Conservation (phyloP, 768 basidiomycete species). For the Russula compacta region DNA sequence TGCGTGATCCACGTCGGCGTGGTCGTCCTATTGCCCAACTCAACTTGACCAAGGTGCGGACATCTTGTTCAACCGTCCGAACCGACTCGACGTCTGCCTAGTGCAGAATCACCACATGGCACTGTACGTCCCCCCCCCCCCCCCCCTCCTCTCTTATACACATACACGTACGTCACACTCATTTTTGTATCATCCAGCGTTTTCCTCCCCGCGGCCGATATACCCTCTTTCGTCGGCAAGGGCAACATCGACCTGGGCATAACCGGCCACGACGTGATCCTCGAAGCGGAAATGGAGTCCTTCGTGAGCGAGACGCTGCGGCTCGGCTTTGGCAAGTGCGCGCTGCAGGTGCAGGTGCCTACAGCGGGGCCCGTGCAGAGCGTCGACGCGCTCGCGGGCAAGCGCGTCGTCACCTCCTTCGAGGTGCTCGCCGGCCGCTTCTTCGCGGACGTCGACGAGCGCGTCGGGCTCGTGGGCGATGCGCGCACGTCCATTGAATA, state of each 20-base stretch:
- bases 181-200: constrained; percentile 42
- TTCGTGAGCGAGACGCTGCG: constrained; percentile 72
- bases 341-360: constrained; percentile 85
- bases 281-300: constrained; percentile 76
- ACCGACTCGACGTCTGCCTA: constrained; percentile 88
- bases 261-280: constrained; percentile 95
- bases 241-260: constrained; percentile 96
- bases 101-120: constrained; percentile 90
- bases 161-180: neutral
- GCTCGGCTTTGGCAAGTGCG: constrained; percentile 89
- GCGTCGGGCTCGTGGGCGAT: constrained; percentile 41
- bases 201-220: constrained; percentile 94
- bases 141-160: neutral
- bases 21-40: neutral
- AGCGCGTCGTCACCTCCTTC: constrained; percentile 91
- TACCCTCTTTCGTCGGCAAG: constrained; percentile 97
- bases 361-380: constrained; percentile 59
- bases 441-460: constrained; percentile 59
- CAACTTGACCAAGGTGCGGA: constrained; percentile 65
- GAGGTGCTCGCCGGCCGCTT: constrained; percentile 78
- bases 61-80: constrained; percentile 83
- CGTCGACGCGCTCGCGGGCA: constrained; percentile 77
- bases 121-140: constrained; percentile 46
- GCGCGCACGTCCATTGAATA: constrained; percentile 81
- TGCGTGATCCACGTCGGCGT: constrained; percentile 22